Evolutionary conservation across 805 yeast genomes (phyloP).

Genomic region (Grigorovia transvaalensis): DNA sequence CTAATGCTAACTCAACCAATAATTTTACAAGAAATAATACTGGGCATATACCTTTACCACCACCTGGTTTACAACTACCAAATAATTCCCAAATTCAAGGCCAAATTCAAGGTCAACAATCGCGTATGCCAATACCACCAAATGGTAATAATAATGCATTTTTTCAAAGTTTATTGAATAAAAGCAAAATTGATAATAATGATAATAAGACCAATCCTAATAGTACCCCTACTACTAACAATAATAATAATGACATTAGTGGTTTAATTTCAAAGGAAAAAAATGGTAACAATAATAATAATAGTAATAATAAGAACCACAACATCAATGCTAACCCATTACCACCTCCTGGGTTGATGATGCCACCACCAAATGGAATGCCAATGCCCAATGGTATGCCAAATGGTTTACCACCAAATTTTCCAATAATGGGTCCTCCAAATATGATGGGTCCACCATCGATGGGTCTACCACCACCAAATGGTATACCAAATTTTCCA

Average conservation of each 20-base stretch:
- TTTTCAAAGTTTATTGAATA: slow-evolving; percentile 24
- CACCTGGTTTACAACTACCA: neutral
- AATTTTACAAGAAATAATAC: neutral
- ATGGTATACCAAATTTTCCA: slow-evolving; percentile 7
- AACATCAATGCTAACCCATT: neutral
- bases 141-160: slow-evolving; percentile 19
- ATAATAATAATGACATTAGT: slow-evolving; percentile 11
- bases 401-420: slow-evolving; percentile 7
- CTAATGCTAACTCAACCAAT: neutral
- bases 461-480: slow-evolving; percentile 9
- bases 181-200: slow-evolving; percentile 11
- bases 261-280: slow-evolving; percentile 6
- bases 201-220: neutral
- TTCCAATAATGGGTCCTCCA: slow-evolving; percentile 7
- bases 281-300: neutral
- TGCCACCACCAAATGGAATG: slow-evolving; percentile 4
- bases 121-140: slow-evolving; percentile 7
- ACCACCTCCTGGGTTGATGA: slow-evolving; percentile 7
- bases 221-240: neutral
- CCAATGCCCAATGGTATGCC: slow-evolving; percentile 6
- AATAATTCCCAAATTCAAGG: neutral
- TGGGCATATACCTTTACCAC: neutral
- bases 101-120: neutral
- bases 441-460: slow-evolving; percentile 11
- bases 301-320: neutral